These are phyloP conservation scores for Aphanomyces cochlioides DNA, from an alignment of 352 stramenopile species.

Conservation along the genomic window DNA sequence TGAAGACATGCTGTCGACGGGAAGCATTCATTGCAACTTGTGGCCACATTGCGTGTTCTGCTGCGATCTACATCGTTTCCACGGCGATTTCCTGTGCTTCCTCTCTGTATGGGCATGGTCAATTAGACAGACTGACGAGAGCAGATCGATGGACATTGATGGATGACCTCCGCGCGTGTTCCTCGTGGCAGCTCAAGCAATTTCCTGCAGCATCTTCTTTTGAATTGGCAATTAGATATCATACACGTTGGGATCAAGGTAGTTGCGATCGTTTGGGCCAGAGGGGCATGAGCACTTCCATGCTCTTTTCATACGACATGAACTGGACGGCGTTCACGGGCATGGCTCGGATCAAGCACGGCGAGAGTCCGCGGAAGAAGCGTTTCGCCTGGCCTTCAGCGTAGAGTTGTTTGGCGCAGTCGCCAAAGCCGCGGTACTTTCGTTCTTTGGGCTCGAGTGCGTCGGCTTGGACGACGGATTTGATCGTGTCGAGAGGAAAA, in stretches of 20 bases:
- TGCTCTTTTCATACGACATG: constrained; percentile 66
- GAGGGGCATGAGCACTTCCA: constrained; percentile 22
- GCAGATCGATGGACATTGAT: too few species aligned
- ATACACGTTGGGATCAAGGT: not conserved
- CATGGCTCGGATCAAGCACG: constrained; percentile 69
- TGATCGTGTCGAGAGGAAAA: constrained; percentile 79
- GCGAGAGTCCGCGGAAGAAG: constrained; percentile 80
- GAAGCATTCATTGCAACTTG: too few species aligned
- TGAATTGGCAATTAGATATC: not conserved
- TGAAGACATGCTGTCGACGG: too few species aligned
- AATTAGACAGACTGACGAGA: too few species aligned
- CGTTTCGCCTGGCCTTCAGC: constrained; percentile 52
- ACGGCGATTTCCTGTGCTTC: too few species aligned
- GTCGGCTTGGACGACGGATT: constrained; percentile 79
- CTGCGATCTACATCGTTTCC: too few species aligned
- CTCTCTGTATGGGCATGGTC: too few species aligned
- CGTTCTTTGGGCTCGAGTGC: constrained; percentile 50
- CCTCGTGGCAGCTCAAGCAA: too few species aligned
- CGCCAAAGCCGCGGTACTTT: constrained; percentile 54
- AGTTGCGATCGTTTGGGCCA: constrained; percentile 13
- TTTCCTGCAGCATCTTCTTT: not conserved
- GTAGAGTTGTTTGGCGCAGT: constrained; percentile 67
- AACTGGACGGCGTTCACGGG: constrained; percentile 83
- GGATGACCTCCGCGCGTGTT: too few species aligned
- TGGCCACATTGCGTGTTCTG: too few species aligned